Evolutionary conservation across 768 basidiomycete genomes (phyloP), one percentile per base, ranked within the genome.

Genomic region (Rhodotorula graminis): DNA sequence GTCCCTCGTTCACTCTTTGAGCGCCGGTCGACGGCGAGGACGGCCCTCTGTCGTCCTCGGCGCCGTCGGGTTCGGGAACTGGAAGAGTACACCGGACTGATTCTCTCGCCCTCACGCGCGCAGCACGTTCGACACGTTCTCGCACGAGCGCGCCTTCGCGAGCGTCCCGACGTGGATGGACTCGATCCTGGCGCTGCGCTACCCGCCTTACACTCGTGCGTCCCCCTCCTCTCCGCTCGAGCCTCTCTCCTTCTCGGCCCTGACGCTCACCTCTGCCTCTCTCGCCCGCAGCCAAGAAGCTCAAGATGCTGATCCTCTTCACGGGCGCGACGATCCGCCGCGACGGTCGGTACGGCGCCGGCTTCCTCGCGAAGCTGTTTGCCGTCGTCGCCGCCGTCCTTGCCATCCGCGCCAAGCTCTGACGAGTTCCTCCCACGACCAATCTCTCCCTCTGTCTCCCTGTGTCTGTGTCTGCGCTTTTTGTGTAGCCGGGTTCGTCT

Each of bases 1-100:
- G 93, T 44, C 19, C 7, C n/a, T 21, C 14, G 23, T 42, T 37
- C 19, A 37, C 21, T 37, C 29, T 5, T n/a, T 27, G 40, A 19
- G 44, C 61, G 18, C 31, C 47, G 14, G 4, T 40, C 3, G 27
- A 23, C 23, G 49, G 21, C 37, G 37, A 37, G 37, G 4, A 9
- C 37, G 37, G 37, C 37, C 9, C 37, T 37, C 5, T 9, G 37
- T 37, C 37, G 37, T 9, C 37, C 37, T 37, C 37, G 37, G 4
- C 37, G 37, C 9, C 37, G 37, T 37, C 21, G 25, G 19, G 3
- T 25, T 3, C 19, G 2, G 49, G 3, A 23, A 3, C 49, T 50
- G 49, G 19, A 19, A 23, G 18, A 50, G 10, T 47, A 53, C 11
- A 15, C 14, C 1, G 4, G 10, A 10, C 50, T 63, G 50, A 63